Percentiles rank a stretch among this genome's conserved stretches.
Evolutionary conservation across 768 basidiomycete species (phyloP).

Genomic region (Phaeotremella fagi): DNA sequence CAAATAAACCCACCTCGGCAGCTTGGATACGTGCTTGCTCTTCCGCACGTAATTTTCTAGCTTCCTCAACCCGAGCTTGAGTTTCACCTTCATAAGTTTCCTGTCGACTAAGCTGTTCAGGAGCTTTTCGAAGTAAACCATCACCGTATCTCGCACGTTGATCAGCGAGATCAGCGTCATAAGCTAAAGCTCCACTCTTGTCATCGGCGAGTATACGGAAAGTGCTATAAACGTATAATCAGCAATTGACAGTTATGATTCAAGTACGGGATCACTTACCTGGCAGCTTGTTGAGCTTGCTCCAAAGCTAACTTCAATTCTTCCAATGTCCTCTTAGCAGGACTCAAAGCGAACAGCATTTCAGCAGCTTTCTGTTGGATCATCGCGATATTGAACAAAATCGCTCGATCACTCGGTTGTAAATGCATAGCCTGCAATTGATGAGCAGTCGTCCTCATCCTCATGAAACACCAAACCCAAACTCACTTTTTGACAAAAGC

Average conservation of each 20-base stretch:
- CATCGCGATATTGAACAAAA: conserved; percentile 94
- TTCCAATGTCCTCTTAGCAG: conserved; percentile 70
- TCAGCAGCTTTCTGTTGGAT: conserved; percentile 95
- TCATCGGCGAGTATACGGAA: conserved; percentile 80
- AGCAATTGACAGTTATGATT: background rate
- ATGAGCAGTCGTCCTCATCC: conserved; percentile 4
- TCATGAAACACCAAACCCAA: background rate
- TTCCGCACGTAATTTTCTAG: conserved; percentile 70
- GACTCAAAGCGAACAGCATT: conserved; percentile 68
- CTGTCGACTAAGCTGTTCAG: conserved; percentile 72
- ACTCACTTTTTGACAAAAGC: conserved; percentile 71
- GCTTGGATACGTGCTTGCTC: conserved; percentile 67
- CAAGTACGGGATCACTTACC: conserved; percentile 53
- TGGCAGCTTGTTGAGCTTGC: conserved; percentile 79
- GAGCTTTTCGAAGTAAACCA: conserved; percentile 71
- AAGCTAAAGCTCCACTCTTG: conserved; percentile 64
- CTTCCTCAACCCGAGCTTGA: conserved; percentile 68
- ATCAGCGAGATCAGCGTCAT: conserved; percentile 79
- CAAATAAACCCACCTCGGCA: conserved; percentile 23
- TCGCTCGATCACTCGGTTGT: conserved; percentile 81
- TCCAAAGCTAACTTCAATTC: conserved; percentile 74
- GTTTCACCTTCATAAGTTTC: conserved; percentile 66
- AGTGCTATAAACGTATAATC: conserved; percentile 62
- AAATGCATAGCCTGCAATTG: conserved; percentile 68
- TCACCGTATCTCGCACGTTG: conserved; percentile 87